phyloP scores from a whole-genome alignment of 257 asterid genomes.

The Catharanthus roseus region DNA sequence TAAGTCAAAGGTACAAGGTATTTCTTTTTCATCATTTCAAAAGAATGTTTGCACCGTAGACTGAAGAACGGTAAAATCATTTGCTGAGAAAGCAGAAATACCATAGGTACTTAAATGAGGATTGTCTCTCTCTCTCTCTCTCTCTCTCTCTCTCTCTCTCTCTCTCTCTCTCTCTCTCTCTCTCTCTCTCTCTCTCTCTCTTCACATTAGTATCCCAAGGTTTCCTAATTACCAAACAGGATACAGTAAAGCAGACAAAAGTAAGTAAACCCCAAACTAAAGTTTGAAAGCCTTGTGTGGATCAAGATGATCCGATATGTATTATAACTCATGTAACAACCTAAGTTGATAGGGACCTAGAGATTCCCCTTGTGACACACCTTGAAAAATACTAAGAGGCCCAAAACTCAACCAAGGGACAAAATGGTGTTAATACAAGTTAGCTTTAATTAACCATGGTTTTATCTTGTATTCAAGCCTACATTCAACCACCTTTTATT shows the following conservation, averaged over 20 bases:
- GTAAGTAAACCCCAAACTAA: neutral
- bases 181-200: too few relatives aligned
- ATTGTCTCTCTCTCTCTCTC: too few relatives aligned
- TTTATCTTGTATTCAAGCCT: neutral
- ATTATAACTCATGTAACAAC: too few relatives aligned
- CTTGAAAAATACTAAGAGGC: neutral
- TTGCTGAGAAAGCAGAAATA: too few relatives aligned
- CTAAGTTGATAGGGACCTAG: neutral
- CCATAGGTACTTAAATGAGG: too few relatives aligned
- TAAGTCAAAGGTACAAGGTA: too few relatives aligned
- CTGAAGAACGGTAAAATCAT: too few relatives aligned
- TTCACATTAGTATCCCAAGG: too few relatives aligned
- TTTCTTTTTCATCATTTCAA: too few relatives aligned
- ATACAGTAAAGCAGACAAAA: neutral
- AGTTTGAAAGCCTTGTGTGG: neutral
- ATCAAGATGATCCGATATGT: neutral
- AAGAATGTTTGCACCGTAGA: too few relatives aligned
- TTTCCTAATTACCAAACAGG: neutral
- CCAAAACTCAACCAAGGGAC: neutral
- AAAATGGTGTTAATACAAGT: neutral
- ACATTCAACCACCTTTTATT: neutral
- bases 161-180: too few relatives aligned
- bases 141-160: too few relatives aligned
- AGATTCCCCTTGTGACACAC: neutral
- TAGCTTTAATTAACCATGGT: neutral